A percentile compares a stretch with the other conserved stretches of the same genome.
Conservation (phyloP, 805 yeast species). For the Phaffomyces antillensis region DNA sequence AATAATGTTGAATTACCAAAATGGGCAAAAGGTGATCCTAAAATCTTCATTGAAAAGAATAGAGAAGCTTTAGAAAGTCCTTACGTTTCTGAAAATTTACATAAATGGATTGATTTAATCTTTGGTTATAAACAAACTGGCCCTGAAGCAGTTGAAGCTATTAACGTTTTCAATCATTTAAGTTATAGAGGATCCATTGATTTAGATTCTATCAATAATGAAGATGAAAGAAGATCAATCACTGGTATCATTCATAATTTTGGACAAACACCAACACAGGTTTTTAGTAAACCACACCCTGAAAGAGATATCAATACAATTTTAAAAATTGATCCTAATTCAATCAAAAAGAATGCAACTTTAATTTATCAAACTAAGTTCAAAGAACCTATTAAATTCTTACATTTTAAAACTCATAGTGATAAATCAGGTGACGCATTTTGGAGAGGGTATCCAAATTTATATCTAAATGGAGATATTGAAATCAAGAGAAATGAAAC, state of each 20-base stretch:
- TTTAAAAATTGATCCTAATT: slow-evolving; percentile 29
- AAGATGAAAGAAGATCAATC: slow-evolving; percentile 63
- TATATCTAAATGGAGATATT: slow-evolving; percentile 21
- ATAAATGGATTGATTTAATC: slow-evolving; percentile 79
- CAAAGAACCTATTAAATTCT: slow-evolving; percentile 32
- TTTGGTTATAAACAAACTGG: slow-evolving; percentile 83
- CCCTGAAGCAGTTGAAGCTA: slow-evolving; percentile 50
- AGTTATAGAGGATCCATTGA: slow-evolving; percentile 83
- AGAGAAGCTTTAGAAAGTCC: slow-evolving; percentile 81
- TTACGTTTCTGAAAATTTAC: slow-evolving; percentile 67
- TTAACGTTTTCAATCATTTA: slow-evolving; percentile 77
- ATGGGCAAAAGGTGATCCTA: slow-evolving; percentile 80
- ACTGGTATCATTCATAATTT: slow-evolving; percentile 85
- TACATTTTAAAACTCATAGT: slow-evolving; percentile 37
- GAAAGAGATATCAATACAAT: slow-evolving; percentile 31
- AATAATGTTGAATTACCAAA: slow-evolving; percentile 66
- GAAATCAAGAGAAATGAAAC: slow-evolving; percentile 18
- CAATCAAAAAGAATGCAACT: slow-evolving; percentile 29
- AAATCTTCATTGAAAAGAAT: slow-evolving; percentile 63
- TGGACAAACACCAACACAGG: slow-evolving; percentile 81
- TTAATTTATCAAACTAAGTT: slow-evolving; percentile 37
- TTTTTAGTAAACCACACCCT: slow-evolving; percentile 67
- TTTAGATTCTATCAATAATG: slow-evolving; percentile 66
- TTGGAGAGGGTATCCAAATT: slow-evolving; percentile 46
- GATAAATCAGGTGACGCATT: slow-evolving; percentile 25